Base-by-base conservation (phyloP, 306 rosid species). In the Vigna reflexopilosa region DNA sequence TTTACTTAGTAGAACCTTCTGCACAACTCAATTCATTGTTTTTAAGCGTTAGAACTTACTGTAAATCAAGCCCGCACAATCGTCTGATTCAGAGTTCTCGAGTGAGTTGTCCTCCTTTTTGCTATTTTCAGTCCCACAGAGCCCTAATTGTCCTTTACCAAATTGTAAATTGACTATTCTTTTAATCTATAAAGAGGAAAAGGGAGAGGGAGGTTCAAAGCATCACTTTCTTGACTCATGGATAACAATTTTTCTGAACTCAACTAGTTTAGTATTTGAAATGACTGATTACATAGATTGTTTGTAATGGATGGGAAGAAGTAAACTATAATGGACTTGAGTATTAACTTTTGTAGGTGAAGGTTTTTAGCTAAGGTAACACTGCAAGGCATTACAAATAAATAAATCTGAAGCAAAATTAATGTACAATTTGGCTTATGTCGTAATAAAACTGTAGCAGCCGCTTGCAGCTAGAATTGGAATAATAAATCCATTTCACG, bases 1-100 rank as follows among this genome's bases (percentile, higher is more conserved):
- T 61, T 19, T 57, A 30, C 76, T 28, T 51, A 9, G 66, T 28
- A 57, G 42, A 82, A 65, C 48, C 70, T 49, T 64, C 56, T 70
- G 34, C 5, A 30, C 34, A 30, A 30, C 52, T 47, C 75, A 64
- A 14, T 67, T 7, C 7, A 54, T 73, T 55, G 45, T 48, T 68
- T 73, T 38, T 9, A 66, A 36, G 5, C 1, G 15, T 66, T 56
- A 20, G 50, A 57, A 30, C 22, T 0, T 32, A 32, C 16, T 6
- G 22, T 64, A 13, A 50, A 71, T 3, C 38, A 19, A 38, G n/a
- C 32, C 12, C 66, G 49, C 63, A 57, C 47, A 76, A 14, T 82
- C 40, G 47, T 61, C 16, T 50, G 13, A 34, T 24, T 75, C 50
- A 12, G 17, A 45, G 48, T 67, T 55, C 76, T 47, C 26, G 13